Evolutionary conservation across 2,329 filamentous ascomycete genomes (phyloP).

Genomic region (Trichoderma sp.): DNA sequence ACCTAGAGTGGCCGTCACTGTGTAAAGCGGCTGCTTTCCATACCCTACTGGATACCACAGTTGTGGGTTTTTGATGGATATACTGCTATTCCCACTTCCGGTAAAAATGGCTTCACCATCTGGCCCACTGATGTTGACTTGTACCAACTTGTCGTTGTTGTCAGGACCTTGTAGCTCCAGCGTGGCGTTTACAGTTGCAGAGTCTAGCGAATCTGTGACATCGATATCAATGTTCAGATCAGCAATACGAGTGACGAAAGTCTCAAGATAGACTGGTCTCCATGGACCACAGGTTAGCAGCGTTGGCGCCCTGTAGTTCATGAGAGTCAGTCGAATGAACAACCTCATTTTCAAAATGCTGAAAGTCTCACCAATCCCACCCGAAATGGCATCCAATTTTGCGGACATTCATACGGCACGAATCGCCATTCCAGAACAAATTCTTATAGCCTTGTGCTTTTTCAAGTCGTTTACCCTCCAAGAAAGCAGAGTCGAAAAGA

Average conservation of each 20-base stretch:
- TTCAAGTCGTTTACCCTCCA: conserved; percentile 21
- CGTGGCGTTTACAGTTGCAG: background rate
- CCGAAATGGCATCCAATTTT: conserved; percentile 8
- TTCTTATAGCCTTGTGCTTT: conserved; percentile 19
- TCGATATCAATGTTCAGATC: conserved; percentile 15
- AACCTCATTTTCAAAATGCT: too few species aligned
- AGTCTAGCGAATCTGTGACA: background rate
- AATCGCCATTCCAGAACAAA: conserved; percentile 19
- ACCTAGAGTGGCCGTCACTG: conserved; percentile 55
- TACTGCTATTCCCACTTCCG: background rate
- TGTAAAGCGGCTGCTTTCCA: conserved; percentile 70
- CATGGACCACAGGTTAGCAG: conserved; percentile 17
- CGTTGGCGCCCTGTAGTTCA: conserved; percentile 2
- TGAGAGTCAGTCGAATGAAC: background rate
- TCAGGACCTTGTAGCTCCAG: conserved; percentile 10
- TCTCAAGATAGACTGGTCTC: conserved; percentile 23
- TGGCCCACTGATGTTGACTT: background rate
- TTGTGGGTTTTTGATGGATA: conserved; percentile 50
- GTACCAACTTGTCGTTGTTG: background rate
- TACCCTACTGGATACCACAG: conserved; percentile 76
- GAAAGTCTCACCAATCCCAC: conserved; percentile 3
- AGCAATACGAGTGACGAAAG: conserved; percentile 15
- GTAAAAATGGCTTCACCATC: background rate
- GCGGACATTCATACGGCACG: conserved; percentile 13
- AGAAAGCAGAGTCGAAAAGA: conserved; percentile 22